Conservation (phyloP, 2,329 filamentous ascomycete genomes). For the Fusarium odoratissimum region DNA sequence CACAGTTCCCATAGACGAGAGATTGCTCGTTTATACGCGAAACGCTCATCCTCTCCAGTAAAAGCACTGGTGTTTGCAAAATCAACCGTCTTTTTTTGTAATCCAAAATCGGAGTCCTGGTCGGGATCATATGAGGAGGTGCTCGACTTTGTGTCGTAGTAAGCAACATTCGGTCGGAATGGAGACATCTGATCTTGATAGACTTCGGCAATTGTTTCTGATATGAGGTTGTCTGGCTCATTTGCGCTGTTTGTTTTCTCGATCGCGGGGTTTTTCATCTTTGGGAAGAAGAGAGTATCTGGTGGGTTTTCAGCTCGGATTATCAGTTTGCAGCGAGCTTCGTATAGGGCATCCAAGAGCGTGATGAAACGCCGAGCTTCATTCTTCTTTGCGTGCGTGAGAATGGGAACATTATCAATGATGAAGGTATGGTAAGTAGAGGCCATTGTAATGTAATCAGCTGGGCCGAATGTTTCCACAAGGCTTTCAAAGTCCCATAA, state of each 20-base stretch:
- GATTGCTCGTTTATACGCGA: slow-evolving; percentile 81
- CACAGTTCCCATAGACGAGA: slow-evolving; percentile 88
- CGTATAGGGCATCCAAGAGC: slow-evolving; percentile 82
- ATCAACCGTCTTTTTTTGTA: slow-evolving; percentile 60
- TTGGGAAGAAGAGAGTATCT: slow-evolving; percentile 83
- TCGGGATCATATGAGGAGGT: slow-evolving; percentile 66
- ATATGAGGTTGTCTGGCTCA: slow-evolving; percentile 54
- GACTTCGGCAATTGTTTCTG: slow-evolving; percentile 68
- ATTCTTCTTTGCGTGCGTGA: slow-evolving; percentile 78
- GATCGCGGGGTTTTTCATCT: slow-evolving; percentile 51
- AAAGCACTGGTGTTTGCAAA: slow-evolving; percentile 76
- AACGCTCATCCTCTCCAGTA: slow-evolving; percentile 84
- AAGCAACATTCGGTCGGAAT: slow-evolving; percentile 82
- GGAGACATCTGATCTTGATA: slow-evolving; percentile 82
- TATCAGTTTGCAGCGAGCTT: slow-evolving; percentile 81
- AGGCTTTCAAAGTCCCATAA: slow-evolving; percentile 77
- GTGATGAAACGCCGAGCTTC: slow-evolving; percentile 85
- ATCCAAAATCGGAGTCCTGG: slow-evolving; percentile 67
- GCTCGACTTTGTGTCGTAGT: slow-evolving; percentile 63
- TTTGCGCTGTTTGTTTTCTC: slow-evolving; percentile 14
- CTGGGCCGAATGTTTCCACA: slow-evolving; percentile 77
- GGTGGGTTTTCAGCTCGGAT: slow-evolving; percentile 75
- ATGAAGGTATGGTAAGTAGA: slow-evolving; percentile 84
- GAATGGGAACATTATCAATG: slow-evolving; percentile 74
- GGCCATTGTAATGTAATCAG: slow-evolving; percentile 85